Percentiles rank a stretch among this genome's conserved stretches.
Conservation (phyloP, 2,329 filamentous ascomycete genomes). For the Trichoderma sp. region DNA sequence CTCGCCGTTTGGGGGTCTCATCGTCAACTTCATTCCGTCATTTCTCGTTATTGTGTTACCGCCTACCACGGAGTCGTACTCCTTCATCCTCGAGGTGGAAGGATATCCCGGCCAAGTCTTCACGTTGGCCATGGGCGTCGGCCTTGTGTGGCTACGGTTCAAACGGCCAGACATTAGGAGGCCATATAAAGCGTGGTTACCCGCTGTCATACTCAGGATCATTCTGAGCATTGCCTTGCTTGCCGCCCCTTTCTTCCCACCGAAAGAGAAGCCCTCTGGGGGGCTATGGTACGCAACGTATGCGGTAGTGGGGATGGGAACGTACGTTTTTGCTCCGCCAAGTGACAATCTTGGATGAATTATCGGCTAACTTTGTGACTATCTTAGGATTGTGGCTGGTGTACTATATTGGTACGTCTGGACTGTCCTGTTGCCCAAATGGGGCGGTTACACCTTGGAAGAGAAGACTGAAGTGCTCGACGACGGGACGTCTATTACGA, state of each 20-base stretch:
- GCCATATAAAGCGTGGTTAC: slow-evolving; percentile 67
- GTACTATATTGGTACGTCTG: slow-evolving; percentile 70
- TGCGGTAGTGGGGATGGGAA: slow-evolving; percentile 54
- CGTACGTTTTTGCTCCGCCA: slow-evolving; percentile 48
- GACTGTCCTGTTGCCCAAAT: slow-evolving; percentile 62
- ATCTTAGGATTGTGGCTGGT: slow-evolving; percentile 56
- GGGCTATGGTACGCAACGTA: slow-evolving; percentile 58
- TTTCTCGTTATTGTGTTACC: slow-evolving; percentile 67
- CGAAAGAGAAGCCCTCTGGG: slow-evolving; percentile 49
- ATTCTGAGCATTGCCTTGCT: slow-evolving; percentile 57
- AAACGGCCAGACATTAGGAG: slow-evolving; percentile 61
- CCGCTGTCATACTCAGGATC: slow-evolving; percentile 60
- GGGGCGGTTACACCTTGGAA: slow-evolving; percentile 62
- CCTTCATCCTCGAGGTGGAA: slow-evolving; percentile 73
- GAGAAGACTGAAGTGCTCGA: slow-evolving; percentile 61
- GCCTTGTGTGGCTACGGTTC: slow-evolving; percentile 62
- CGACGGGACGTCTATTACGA: slow-evolving; percentile 69
- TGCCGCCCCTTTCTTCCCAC: slow-evolving; percentile 64
- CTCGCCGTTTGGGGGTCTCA: slow-evolving; percentile 66
- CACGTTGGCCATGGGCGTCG: slow-evolving; percentile 57
- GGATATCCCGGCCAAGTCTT: slow-evolving; percentile 67
- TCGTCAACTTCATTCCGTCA: slow-evolving; percentile 70
- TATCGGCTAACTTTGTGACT: neutral
- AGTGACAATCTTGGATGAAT: neutral
- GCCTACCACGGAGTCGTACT: slow-evolving; percentile 67